phyloP scores from a whole-genome alignment of 2,329 filamentous ascomycete genomes.

The Calonectria multiphialidica region DNA sequence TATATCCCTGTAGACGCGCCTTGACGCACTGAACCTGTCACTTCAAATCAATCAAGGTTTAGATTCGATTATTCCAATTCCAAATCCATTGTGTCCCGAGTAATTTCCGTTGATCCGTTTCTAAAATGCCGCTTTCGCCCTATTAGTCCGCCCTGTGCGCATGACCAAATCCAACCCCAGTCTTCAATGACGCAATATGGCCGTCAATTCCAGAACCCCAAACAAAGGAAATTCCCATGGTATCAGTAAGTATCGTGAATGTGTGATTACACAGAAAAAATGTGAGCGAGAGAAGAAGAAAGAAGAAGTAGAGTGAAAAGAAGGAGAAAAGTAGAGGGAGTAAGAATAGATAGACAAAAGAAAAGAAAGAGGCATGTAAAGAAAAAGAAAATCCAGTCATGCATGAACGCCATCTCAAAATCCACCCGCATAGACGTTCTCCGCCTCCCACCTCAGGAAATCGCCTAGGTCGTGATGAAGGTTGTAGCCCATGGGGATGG shows the following conservation, averaged over 20 bases:
- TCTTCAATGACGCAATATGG: neutral
- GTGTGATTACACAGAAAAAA: neutral
- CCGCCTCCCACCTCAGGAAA: slow-evolving; percentile 69
- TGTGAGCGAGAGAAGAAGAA: neutral
- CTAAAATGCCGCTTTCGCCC: neutral
- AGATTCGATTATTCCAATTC: neutral
- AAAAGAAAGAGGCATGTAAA: no score
- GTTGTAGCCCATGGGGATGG: slow-evolving; percentile 71
- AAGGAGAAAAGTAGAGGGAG: no score
- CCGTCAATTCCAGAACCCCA: neutral
- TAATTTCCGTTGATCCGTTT: neutral
- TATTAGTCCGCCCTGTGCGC: neutral
- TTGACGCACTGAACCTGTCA: neutral
- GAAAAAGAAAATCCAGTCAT: neutral
- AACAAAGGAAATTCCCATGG: neutral
- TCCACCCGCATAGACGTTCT: slow-evolving; percentile 57
- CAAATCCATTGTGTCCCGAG: neutral
- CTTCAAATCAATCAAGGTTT: neutral
- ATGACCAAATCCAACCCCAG: neutral
- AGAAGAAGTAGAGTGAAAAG: neutral
- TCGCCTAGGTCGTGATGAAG: slow-evolving; percentile 70
- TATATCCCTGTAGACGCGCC: neutral
- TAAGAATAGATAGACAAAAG: no score
- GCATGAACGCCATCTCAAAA: slow-evolving; percentile 38
- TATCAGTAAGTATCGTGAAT: neutral